Evolutionary conservation across 73 alveolate genomes (phyloP).

Genomic region (Blepharisma stoltei): DNA sequence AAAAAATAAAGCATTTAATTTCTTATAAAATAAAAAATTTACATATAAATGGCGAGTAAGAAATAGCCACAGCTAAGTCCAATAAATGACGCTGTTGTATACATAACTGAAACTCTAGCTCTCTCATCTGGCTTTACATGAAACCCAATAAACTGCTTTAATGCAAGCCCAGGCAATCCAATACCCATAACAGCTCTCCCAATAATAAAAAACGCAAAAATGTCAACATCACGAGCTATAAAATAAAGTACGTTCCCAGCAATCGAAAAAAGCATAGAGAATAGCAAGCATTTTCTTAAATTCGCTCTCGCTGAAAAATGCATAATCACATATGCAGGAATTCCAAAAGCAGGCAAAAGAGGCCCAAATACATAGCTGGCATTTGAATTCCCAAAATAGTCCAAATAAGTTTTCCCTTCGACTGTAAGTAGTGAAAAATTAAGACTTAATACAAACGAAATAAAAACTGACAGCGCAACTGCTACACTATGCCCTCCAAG

Average conservation of each 20-base stretch:
- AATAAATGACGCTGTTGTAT: not conserved
- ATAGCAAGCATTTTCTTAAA: not conserved
- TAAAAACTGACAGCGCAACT: constrained; percentile 8
- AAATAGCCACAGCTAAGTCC: constrained; percentile 10
- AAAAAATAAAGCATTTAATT: too few relatives aligned
- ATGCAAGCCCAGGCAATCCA: constrained; percentile 9
- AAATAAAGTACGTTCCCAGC: not conserved
- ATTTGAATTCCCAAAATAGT: too few relatives aligned
- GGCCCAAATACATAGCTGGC: too few relatives aligned
- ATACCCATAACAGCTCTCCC: not conserved
- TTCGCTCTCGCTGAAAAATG: not conserved
- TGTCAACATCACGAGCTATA: not conserved
- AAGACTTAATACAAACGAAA: not conserved
- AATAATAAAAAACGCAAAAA: not conserved
- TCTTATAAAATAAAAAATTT: too few relatives aligned
- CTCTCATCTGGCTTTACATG: not conserved
- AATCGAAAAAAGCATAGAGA: constrained; percentile 1
- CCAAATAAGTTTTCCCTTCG: too few relatives aligned
- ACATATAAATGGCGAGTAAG: too few relatives aligned
- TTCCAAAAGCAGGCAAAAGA: constrained; percentile 9
- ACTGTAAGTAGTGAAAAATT: not conserved
- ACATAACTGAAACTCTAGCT: not conserved
- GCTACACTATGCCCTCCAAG: not conserved
- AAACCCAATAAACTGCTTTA: constrained; percentile 16
- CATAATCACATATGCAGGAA: constrained; percentile 13